Percentiles rank a stretch among this genome's conserved stretches.
Evolutionary conservation across 73 alveolate genomes (phyloP).

Genomic region (Strombidium stylifer): DNA sequence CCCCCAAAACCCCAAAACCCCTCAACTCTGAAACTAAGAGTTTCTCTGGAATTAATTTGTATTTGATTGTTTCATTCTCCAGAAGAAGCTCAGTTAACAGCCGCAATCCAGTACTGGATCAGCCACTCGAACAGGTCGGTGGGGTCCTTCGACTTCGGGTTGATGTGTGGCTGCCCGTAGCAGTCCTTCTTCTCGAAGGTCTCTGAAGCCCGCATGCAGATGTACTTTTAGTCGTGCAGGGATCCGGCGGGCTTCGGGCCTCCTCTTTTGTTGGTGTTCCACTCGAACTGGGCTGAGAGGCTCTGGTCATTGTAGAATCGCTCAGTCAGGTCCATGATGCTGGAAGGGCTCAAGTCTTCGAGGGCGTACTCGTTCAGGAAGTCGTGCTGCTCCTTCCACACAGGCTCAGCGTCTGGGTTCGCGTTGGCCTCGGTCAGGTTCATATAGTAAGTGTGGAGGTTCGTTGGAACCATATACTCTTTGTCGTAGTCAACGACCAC

Average conservation of each 20-base stretch:
- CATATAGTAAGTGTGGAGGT: conserved; percentile 27
- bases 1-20: background rate
- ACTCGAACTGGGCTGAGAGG: background rate
- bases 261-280: background rate
- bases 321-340: background rate
- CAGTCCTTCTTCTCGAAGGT: too few species aligned
- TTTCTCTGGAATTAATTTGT: too few species aligned
- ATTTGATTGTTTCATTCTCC: background rate
- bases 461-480: conserved; percentile 39
- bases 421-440: conserved; percentile 14
- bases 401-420: background rate
- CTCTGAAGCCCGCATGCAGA: too few species aligned
- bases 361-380: background rate
- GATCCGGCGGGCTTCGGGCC: too few species aligned
- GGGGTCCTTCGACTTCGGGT: too few species aligned
- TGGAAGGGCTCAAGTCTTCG: background rate
- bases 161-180: too few species aligned
- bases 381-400: background rate
- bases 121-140: too few species aligned
- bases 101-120: too few species aligned
- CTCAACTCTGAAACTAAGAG: background rate
- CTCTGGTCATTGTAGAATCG: background rate
- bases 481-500: conserved; percentile 33
- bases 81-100: too few species aligned
- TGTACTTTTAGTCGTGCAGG: too few species aligned